Base-by-base conservation (phyloP, 2,329 filamentous ascomycete genomes). In the Alternaria panax region DNA sequence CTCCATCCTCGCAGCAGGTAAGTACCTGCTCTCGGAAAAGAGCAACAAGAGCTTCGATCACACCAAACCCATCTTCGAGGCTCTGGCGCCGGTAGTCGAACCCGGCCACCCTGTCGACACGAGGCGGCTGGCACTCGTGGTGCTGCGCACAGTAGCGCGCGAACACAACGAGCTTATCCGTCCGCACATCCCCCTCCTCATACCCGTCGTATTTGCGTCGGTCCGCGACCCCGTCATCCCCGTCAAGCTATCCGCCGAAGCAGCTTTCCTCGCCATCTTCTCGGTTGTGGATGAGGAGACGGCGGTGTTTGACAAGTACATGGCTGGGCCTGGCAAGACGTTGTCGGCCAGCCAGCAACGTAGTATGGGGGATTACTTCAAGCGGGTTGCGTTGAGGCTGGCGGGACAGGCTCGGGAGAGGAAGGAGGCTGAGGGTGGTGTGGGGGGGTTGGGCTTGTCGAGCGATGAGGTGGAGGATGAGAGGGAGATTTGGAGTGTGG, bases 331-430 rank as follows among this genome's bases (percentile, higher is more conserved):
- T 1, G 84, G 81, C 6, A 86, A 86, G 51, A 86, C 87, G 3
- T 79, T 97, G 59, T 84, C 88, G 8, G 80, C 91, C 0, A 90
- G 87, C 40, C 88, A 88, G 18, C 95, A 96, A 85, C 86, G 94
- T 68, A 93, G 90, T 77, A 97, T 99, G 90, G 86, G 89, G 59
- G 95, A 99, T 78, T 99, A 99, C 81, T 98, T 98, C 82, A 97
- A 97, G 84, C 85, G 95, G 41, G 92, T 99, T 65, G 92, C 92
- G 1, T 78, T 94, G 72, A 87, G 93, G 68, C 81, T 98, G 20
- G 94, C 91, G n/a, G 86, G 83, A 18, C 95, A 98, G 77, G 93
- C 92, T 2, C 86, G 92, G 63, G 95, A 99, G 81, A 86, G 95
- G 69, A 91, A 88, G 73, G 93, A 97, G 68, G 95, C 95, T 0